Conservation (phyloP, 768 basidiomycete genomes). For the Saitozyma podzolica region DNA sequence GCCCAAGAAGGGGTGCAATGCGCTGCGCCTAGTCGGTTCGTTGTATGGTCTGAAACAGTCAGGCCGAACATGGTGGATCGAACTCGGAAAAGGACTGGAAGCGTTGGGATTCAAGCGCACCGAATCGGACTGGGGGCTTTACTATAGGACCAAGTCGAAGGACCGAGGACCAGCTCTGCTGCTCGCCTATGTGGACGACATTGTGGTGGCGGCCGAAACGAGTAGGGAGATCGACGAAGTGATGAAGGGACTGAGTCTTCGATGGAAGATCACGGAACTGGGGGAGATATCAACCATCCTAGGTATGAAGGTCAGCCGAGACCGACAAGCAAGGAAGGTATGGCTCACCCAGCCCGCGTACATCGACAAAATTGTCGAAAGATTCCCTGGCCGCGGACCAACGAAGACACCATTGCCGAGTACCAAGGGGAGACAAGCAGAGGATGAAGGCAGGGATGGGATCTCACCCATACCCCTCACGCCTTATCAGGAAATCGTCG, state of each 20-base stretch:
- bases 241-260: not conserved
- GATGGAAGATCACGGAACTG: constrained; percentile 12
- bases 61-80: constrained; percentile 16
- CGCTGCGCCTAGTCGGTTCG: constrained; percentile 1
- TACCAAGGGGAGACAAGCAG: not conserved
- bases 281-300: constrained; percentile 9
- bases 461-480: not conserved
- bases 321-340: constrained; percentile 4
- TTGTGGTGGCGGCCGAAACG: constrained; percentile 2
- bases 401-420: constrained; percentile 12
- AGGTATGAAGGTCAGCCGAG: constrained; percentile 12
- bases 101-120: constrained; percentile 16
- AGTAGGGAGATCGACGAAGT: not conserved
- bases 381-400: constrained; percentile 9
- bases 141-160: not conserved
- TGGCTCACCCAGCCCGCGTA: constrained; percentile 16
- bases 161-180: constrained; percentile 7
- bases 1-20: not conserved
- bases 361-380: constrained; percentile 17
- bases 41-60: constrained; percentile 22
- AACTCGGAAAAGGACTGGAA: constrained; percentile 5
- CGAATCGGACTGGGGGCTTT: constrained; percentile 23
- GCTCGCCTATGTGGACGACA: constrained; percentile 11
- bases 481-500: constrained; percentile 29
- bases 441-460: not conserved